These are phyloP conservation scores for Nemania sp. DNA, from an alignment of 2,329 filamentous ascomycete genomes.

Conservation along the genomic window DNA sequence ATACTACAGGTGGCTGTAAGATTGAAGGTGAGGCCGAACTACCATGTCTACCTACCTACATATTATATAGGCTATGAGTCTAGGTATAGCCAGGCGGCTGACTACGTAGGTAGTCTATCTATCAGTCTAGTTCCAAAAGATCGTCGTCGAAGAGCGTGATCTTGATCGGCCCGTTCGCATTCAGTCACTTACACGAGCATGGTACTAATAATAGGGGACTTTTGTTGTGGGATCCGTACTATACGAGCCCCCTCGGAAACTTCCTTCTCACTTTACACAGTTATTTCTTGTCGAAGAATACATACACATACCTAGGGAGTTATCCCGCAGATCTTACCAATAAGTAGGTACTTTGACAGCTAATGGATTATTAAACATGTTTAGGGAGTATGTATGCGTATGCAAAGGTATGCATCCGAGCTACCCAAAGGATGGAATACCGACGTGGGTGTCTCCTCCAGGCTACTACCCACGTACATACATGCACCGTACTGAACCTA, in stretches of 20 bases:
- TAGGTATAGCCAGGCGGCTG: not conserved
- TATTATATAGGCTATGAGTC: not conserved
- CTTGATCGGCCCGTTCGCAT: slow-evolving; percentile 11
- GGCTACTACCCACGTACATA: not conserved
- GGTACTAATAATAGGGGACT: slow-evolving; percentile 8
- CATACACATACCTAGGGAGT: too few relatives aligned
- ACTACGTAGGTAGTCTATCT: too few relatives aligned
- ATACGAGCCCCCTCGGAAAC: not conserved
- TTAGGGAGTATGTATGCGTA: too few relatives aligned
- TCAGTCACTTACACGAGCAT: slow-evolving; percentile 1
- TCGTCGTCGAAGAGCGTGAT: not conserved
- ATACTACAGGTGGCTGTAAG: not conserved
- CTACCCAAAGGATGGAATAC: not conserved
- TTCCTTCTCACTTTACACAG: too few relatives aligned
- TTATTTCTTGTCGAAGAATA: too few relatives aligned
- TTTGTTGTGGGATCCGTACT: slow-evolving; percentile 2
- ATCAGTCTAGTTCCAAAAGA: not conserved
- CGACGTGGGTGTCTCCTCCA: not conserved
- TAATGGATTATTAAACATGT: too few relatives aligned
- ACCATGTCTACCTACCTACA: not conserved
- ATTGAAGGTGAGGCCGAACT: not conserved
- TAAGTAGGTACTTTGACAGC: too few relatives aligned
- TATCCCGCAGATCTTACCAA: too few relatives aligned
- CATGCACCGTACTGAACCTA: too few relatives aligned
- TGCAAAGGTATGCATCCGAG: too few relatives aligned